Evolutionary conservation across 2,329 filamentous ascomycete species (phyloP), one percentile per base, ranked within the genome.

Genomic region (Pseudocercospora eumusae): DNA sequence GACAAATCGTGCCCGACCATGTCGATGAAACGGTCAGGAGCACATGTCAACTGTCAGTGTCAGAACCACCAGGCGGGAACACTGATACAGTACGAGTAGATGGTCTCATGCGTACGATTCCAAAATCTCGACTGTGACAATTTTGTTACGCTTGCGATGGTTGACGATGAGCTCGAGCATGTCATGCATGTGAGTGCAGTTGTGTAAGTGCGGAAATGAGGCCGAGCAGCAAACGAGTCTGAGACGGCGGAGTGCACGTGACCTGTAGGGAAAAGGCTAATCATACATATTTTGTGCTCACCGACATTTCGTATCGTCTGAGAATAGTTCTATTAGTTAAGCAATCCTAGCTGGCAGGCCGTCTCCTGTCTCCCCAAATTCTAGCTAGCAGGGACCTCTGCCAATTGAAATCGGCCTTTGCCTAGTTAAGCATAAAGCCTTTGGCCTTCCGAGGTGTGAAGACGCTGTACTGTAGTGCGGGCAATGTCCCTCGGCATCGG

Each of bases 1-100:
- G 57, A 59, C 57, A 59, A 58, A 59, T 59, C 27, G 23, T 23
- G 52, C 9, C 52, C 21, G 15, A 28, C 28, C 52, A 11, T 13
- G n/a, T 54, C 9, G 52, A 21, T 10, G 13, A 54, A 36, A n/a
- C 15, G 28, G 50, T n/a, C 15, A 27, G 50, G 5, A 54, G 31
- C 50, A 36, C 50, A 15, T 54, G 50, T 33, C 25, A 54, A 33
- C 28, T 54, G 50, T 54, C 50, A 54, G 33, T n/a, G n/a, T n/a
- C n/a, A n/a, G n/a, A 36, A 5, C 33, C 33, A 13, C 33, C 13
- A 36, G 13, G 6, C 33, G 33, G 33, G 33, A 36, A 36, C 33
- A 36, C 33, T 36, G 33, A 15, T 11, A 36, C 3, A n/a, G n/a
- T n/a, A n/a, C n/a, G n/a, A n/a, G n/a, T n/a, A n/a, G n/a, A n/a